Evolutionary conservation across 257 asterid species (phyloP).

Genomic region (Solanum etuberosum): DNA sequence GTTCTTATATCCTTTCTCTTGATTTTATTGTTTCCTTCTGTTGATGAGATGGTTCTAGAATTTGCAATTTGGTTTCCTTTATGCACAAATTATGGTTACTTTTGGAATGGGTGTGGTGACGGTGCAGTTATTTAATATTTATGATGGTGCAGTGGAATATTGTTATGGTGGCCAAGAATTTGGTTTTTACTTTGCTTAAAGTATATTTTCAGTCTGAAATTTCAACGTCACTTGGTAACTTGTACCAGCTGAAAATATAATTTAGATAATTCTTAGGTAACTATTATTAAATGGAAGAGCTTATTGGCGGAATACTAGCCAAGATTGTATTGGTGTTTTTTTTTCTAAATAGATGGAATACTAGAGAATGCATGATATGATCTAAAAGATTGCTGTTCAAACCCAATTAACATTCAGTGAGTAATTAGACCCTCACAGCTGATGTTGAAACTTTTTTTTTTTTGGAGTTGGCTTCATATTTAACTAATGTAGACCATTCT

Average conservation of each 20-base stretch:
- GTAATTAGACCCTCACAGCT: background rate
- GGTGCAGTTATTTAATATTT: background rate
- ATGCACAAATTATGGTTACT: background rate
- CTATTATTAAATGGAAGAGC: background rate
- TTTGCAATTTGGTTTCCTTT: background rate
- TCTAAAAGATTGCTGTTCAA: background rate
- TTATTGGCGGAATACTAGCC: background rate
- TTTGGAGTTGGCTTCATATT: background rate
- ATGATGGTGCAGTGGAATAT: background rate
- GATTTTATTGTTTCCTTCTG: background rate
- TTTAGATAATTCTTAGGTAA: background rate
- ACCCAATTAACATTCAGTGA: background rate
- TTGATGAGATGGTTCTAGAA: background rate
- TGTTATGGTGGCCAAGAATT: background rate
- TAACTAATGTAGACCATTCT: background rate
- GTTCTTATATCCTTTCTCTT: slow-evolving; percentile 3
- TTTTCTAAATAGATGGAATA: background rate
- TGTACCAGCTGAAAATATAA: background rate
- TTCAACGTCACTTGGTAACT: background rate
- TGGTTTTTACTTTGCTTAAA: background rate
- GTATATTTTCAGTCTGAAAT: background rate
- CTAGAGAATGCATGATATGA: background rate
- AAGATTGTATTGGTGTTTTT: background rate
- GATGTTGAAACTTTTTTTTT: background rate
- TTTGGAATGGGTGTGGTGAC: background rate